Base-by-base conservation (phyloP, 2,329 filamentous ascomycete species). In the Orbilia ellipsospora region DNA sequence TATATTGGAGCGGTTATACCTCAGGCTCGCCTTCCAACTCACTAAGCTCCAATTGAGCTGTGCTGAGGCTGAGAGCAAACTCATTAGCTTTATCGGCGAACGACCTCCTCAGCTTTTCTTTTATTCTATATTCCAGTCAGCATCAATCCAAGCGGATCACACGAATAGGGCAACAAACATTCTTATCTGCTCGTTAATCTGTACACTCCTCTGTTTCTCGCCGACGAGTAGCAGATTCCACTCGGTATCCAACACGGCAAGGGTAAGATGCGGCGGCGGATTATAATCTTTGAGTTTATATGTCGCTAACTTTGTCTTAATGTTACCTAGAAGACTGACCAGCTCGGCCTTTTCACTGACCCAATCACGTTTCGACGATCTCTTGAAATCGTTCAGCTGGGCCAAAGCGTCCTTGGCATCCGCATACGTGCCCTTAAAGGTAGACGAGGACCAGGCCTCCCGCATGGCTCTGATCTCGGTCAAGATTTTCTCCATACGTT, bases 51-150 rank as follows among this genome's bases (percentile, higher is more conserved):
- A 96, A 86, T 78, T 96, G 94, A 83, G 99, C 90, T 0, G 95
- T 97, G 83, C 97, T 97, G 74, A 99, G 87, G 3, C 95, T 94
- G 79, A 97, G 86, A 7, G 95, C 95, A 83, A 99, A 97, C 83
- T 98, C 94, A 81, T 99, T 99, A 77, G 95, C 95, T 84, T 97
- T 98, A 84, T 98, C 94, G 15, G 95, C 95, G 82, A 99, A 99
- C 0, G 92, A 93, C 80, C 90, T 92, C 57, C 95, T 91, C 31
- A 99, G 88, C 10, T 90, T 90, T 82, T 99, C 97, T 83, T 99
- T 99, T 86, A 99, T 98, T 82, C 89, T 91, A 75, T 20, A 12
- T 16, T 45, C 8, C 54, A 80, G 78, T 23, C 51, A n/a, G 72
- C 26, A 7, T 26, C 8, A 8, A 7, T 44, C 20, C 16, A 48